A percentile compares a stretch with the other conserved stretches of the same genome.
Evolutionary conservation across 352 stramenopile genomes (phyloP).

Genomic region (Pythium dissimile): DNA sequence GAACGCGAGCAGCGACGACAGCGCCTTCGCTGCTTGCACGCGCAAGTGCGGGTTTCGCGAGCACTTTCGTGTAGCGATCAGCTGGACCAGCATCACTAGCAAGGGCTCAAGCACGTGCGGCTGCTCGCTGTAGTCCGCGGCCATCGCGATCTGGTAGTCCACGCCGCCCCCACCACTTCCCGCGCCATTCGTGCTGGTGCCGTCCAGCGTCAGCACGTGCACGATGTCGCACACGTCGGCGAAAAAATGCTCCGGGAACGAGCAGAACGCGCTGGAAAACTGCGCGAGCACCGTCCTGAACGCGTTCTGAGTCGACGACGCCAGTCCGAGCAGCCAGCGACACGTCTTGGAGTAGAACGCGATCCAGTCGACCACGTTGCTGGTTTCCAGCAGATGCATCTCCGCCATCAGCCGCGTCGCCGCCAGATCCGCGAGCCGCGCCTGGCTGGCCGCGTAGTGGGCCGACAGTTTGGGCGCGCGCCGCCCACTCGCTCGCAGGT

Average conservation of each 20-base stretch:
- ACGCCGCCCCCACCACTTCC: conserved; percentile 4
- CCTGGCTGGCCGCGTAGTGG: conserved; percentile 60
- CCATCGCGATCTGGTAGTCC: conserved; percentile 26
- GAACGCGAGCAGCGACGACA: conserved; percentile 56
- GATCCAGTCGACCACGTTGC: conserved; percentile 54
- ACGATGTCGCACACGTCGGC: conserved; percentile 68
- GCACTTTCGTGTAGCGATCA: conserved; percentile 44
- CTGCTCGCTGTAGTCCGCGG: neutral
- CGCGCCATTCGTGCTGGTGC: neutral
- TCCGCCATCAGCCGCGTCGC: conserved; percentile 48
- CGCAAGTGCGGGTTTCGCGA: conserved; percentile 73
- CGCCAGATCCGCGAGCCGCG: conserved; percentile 44
- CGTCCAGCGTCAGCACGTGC: conserved; percentile 49
- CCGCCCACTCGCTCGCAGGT: neutral
- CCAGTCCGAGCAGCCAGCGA: conserved; percentile 49
- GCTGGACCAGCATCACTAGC: conserved; percentile 56
- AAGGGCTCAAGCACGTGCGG: conserved; percentile 45
- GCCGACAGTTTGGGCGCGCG: conserved; percentile 39
- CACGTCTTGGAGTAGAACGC: conserved; percentile 51
- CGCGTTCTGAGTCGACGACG: conserved; percentile 39
- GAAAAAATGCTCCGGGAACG: conserved; percentile 72
- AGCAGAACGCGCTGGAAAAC: conserved; percentile 42
- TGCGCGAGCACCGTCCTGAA: conserved; percentile 38
- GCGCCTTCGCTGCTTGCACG: conserved; percentile 52
- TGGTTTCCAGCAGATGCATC: conserved; percentile 49